Evolutionary conservation across 2,329 filamentous ascomycete species (phyloP).

Genomic region (Fusarium veterinarium): DNA sequence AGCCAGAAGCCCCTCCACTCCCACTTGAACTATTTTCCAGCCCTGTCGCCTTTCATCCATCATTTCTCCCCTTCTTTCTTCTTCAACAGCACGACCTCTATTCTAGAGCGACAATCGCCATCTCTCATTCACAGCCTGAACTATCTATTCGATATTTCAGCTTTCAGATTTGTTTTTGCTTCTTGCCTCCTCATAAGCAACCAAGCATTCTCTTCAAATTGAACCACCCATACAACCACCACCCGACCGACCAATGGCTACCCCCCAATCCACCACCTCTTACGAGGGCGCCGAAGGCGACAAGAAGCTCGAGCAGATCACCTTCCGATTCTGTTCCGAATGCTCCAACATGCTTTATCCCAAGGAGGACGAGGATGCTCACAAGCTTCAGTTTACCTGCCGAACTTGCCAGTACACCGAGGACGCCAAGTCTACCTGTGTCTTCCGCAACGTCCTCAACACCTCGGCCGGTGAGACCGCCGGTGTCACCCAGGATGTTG

Average conservation of each 20-base stretch:
- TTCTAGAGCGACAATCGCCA: constrained; percentile 17
- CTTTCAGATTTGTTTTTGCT: constrained; percentile 1
- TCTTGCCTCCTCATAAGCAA: constrained; percentile 10
- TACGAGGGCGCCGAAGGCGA: constrained; percentile 57
- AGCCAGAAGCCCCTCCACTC: constrained; percentile 16
- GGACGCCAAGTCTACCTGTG: constrained; percentile 86
- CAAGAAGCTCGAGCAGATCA: constrained; percentile 80
- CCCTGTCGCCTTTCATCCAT: constrained; percentile 27
- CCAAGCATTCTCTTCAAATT: constrained; percentile 15
- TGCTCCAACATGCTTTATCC: constrained; percentile 99
- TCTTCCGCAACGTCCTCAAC: constrained; percentile 94
- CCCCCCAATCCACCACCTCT: constrained; percentile 63
- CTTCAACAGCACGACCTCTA: constrained; percentile 16
- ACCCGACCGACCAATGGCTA: constrained; percentile 61
- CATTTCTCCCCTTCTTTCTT: constrained; percentile 12
- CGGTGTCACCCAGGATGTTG: constrained; percentile 96
- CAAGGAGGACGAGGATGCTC: constrained; percentile 87
- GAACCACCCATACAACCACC: constrained; percentile 11
- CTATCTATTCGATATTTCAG: constrained; percentile 27
- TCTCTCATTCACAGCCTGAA: constrained; percentile 12
- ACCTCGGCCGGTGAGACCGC: constrained; percentile 94
- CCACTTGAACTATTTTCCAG: constrained; percentile 31
- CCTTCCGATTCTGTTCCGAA: constrained; percentile 97
- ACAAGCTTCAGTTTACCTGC: constrained; percentile 93
- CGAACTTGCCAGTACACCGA: constrained; percentile 95